Evolutionary conservation across 805 yeast genomes (phyloP), one percentile per base, ranked within the genome.

Genomic region (Yarrowia sp.): DNA sequence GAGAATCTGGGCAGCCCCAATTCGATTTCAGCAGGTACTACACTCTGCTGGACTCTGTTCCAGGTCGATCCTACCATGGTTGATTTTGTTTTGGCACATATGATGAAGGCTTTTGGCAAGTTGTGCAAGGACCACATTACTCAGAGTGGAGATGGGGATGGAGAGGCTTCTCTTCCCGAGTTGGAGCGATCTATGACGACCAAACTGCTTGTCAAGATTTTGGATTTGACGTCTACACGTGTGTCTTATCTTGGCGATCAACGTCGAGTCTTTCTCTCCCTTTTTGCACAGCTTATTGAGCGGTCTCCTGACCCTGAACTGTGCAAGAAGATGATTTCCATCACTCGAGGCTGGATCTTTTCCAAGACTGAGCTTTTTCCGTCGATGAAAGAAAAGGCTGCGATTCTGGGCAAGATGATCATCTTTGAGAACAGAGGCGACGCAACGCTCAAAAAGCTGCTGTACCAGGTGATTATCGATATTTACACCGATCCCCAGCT

Each of bases 361-460:
- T 84, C 90, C 2, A 84, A 87, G 65, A 80, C 85, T 4, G 97
- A 90, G 68, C 80, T 90, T 22, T 92, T 92, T 79, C 99, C 99
- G 3, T 90, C 98, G 0, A 85, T 89, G 2, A 96, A 95, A 73
- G 99, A 95, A 72, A 95, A 95, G 73, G 97, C 98, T 0, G 98
- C 96, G 0, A 87, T 95, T 43, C 79, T 95, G 65, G 83, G 92
- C 14, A 95, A 95, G 76, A 92, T 96, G 97, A 84, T 93, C 83
- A 89, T 90, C 0, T 92, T 91, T 73, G 98, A 93, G 71, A 81
- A 87, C 48, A 82, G 96, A 68, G 96, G 96, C 3, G 97, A 93
- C 71, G 83, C 90, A 8, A 84, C 89, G 0, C 75, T 85, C 21
- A 86, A 96, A 0, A 86, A 85, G 68, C 86, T 88, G 66, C 93